Evolutionary conservation across 306 rosid species (phyloP).

Genomic region (Quercus glauca): DNA sequence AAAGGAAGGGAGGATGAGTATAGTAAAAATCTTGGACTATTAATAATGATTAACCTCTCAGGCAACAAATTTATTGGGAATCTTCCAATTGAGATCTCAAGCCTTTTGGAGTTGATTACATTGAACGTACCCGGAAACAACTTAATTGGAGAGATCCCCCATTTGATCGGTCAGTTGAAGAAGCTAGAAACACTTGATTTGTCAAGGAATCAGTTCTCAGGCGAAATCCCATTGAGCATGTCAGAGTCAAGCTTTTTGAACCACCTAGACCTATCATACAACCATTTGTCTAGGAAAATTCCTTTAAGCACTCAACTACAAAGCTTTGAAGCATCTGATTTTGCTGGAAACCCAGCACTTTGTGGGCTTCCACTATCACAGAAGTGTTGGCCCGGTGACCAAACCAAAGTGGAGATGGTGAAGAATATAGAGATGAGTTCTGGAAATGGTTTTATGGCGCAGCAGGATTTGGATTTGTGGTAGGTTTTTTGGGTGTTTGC

Average conservation of each 20-base stretch:
- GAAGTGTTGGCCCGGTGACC: neutral
- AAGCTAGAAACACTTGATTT: neutral
- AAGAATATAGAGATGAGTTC: too few species aligned
- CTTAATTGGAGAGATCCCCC: neutral
- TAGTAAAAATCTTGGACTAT: neutral
- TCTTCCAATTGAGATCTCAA: too few species aligned
- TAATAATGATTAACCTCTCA: neutral
- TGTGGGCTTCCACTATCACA: conserved; percentile 1
- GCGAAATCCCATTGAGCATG: neutral
- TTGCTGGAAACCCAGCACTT: neutral
- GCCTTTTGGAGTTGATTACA: too few species aligned
- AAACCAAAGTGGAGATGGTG: too few species aligned
- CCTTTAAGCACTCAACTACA: neutral
- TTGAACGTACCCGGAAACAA: too few species aligned
- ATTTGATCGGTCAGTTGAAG: neutral
- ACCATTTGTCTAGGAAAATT: too few species aligned
- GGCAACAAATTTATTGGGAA: neutral
- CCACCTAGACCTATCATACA: too few species aligned
- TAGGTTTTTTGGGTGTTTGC: too few species aligned
- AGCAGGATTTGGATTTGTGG: too few species aligned
- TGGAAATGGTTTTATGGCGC: too few species aligned
- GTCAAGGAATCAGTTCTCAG: neutral
- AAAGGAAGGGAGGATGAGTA: neutral
- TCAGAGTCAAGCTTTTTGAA: too few species aligned
- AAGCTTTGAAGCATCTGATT: neutral